These are phyloP conservation scores for Tetrahymena elliotti DNA, from an alignment of 73 alveolate species.

Conservation along the genomic window DNA sequence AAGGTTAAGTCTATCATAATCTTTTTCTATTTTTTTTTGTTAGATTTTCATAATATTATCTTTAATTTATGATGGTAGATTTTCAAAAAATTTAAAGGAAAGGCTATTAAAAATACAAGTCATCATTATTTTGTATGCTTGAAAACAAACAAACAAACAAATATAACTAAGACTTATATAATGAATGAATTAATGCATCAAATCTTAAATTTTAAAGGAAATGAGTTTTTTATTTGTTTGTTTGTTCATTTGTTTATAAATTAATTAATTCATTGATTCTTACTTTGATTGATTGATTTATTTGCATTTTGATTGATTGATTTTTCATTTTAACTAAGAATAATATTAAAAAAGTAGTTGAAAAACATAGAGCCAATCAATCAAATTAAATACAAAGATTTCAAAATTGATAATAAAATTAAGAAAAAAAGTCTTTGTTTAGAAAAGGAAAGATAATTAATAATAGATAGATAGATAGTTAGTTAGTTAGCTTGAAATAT, in stretches of 20 bases:
- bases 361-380: not conserved
- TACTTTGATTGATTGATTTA: not conserved
- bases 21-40: not conserved
- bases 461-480: not conserved
- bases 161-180: too few relatives aligned
- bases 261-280: too few relatives aligned
- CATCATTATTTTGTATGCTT: too few relatives aligned
- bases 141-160: too few relatives aligned
- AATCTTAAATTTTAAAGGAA: too few relatives aligned
- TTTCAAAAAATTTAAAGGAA: not conserved
- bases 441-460: not conserved
- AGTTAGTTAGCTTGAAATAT: not conserved
- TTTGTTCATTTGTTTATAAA: too few relatives aligned
- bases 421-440: not conserved
- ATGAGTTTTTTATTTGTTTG: not conserved
- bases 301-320: not conserved
- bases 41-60: not conserved
- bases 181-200: too few relatives aligned
- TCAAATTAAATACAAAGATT: not conserved
- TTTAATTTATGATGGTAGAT: not conserved
- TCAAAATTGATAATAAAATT: not conserved
- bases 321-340: not conserved
- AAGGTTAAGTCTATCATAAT: not conserved
- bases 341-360: not conserved
- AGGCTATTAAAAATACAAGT: not conserved